These are phyloP conservation scores for Botryobasidium botryosum DNA, from an alignment of 768 basidiomycete species.

Conservation along the genomic window DNA sequence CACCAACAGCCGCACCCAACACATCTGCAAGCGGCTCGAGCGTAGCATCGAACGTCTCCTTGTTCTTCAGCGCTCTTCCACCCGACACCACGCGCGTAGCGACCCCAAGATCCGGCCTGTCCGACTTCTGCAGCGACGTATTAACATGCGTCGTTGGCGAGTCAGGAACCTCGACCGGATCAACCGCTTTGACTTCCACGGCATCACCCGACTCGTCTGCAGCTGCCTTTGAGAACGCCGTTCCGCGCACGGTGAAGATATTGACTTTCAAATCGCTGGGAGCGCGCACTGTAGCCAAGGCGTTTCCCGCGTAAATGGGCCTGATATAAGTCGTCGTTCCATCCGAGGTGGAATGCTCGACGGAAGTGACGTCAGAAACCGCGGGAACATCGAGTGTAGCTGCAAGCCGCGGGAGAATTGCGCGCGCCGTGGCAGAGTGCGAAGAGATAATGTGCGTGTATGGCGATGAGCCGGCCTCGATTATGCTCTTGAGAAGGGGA, in stretches of 20 bases:
- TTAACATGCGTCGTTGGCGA: constrained; percentile 44
- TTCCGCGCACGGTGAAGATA: constrained; percentile 87
- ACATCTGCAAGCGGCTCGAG: constrained; percentile 86
- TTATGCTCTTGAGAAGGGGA: constrained; percentile 62
- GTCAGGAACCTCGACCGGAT: constrained; percentile 43
- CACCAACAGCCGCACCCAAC: constrained; percentile 89
- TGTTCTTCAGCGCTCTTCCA: constrained; percentile 86
- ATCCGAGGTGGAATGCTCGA: constrained; percentile 51
- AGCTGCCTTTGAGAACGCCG: constrained; percentile 64
- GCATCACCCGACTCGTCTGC: constrained; percentile 29
- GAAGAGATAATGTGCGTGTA: constrained; percentile 89
- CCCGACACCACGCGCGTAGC: constrained; percentile 86
- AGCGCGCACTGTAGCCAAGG: constrained; percentile 80
- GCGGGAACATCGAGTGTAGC: constrained; percentile 80
- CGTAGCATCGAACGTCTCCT: constrained; percentile 75
- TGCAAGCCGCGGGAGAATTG: constrained; percentile 81
- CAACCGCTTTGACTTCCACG: constrained; percentile 42
- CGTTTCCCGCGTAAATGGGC: constrained; percentile 96
- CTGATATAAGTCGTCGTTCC: constrained; percentile 76
- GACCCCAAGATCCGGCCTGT: constrained; percentile 79
- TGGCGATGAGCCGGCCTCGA: constrained; percentile 34
- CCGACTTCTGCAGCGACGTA: constrained; percentile 71
- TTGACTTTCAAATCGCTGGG: constrained; percentile 65
- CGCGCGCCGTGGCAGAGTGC: constrained; percentile 85
- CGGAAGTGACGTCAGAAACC: constrained; percentile 75